phyloP scores from a whole-genome alignment of 1,284 basidiomycete genomes.

The Heterobasidion parviporum region DNA sequence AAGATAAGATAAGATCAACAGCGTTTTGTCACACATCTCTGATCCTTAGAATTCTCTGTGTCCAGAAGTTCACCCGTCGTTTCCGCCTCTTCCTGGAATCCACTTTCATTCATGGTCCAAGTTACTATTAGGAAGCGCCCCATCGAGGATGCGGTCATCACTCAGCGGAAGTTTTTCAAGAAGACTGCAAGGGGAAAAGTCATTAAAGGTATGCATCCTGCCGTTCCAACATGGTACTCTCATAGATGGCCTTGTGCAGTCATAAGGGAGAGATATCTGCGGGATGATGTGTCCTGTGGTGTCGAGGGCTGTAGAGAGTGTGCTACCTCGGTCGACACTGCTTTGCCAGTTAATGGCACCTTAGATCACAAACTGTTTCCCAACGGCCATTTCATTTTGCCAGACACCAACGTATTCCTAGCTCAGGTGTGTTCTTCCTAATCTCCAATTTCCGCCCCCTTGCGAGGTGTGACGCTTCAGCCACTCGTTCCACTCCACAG shows the following conservation, averaged over 20 bases:
- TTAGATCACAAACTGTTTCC: slow-evolving; percentile 44
- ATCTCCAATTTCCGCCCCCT: neutral
- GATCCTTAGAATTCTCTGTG: neutral
- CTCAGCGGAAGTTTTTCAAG: slow-evolving; percentile 87
- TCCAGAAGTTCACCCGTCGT: neutral
- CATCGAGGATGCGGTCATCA: slow-evolving; percentile 62
- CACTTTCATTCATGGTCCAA: slow-evolving; percentile 31
- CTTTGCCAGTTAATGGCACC: slow-evolving; percentile 35
- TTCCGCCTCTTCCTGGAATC: neutral
- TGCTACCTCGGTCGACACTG: slow-evolving; percentile 22
- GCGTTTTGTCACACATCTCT: no score
- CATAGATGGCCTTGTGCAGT: slow-evolving; percentile 36
- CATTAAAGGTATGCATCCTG: slow-evolving; percentile 63
- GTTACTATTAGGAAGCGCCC: slow-evolving; percentile 79
- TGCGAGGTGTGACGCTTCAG: neutral
- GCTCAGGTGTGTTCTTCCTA: slow-evolving; percentile 52
- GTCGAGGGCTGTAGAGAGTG: slow-evolving; percentile 67
- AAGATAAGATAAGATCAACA: slow-evolving; percentile 5
- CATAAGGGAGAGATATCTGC: slow-evolving; percentile 89
- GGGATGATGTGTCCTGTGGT: slow-evolving; percentile 92
- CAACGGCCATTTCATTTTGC: slow-evolving; percentile 76
- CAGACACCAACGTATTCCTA: slow-evolving; percentile 95
- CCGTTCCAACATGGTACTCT: neutral
- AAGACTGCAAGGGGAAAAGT: slow-evolving; percentile 95
- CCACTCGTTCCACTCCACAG: no score